A percentile compares a stretch with the other conserved stretches of the same genome.
Conservation (phyloP, 345 rosid genomes). For the Syzygium aromaticum region DNA sequence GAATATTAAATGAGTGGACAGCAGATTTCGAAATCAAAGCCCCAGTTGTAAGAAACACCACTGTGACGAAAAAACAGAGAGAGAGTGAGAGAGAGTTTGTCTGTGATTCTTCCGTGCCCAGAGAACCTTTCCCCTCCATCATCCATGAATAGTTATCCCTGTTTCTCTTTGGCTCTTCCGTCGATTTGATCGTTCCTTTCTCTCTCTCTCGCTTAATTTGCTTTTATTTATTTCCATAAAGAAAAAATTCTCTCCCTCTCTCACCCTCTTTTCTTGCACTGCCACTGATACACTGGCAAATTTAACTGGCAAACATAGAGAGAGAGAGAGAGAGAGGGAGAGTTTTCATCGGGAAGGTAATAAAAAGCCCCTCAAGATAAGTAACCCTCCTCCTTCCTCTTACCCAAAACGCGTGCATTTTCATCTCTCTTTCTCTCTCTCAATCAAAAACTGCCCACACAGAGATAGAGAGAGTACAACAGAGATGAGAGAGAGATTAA, state of each 20-base stretch:
- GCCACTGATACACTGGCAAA: slow-evolving; percentile 25
- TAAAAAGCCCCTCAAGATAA: slow-evolving; percentile 3
- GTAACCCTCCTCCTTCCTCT: not conserved
- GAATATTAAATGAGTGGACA: not conserved
- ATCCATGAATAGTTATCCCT: not conserved
- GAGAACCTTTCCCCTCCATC: not conserved
- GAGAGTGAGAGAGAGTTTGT: not conserved
- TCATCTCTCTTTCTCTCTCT: slow-evolving; percentile 12
- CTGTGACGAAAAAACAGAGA: not conserved
- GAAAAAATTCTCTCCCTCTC: not conserved
- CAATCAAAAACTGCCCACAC: not conserved
- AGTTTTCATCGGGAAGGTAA: slow-evolving; percentile 86
- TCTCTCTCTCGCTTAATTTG: slow-evolving; percentile 2
- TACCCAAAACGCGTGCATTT: slow-evolving; percentile 1
- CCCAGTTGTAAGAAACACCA: not conserved
- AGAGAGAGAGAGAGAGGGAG: slow-evolving; percentile 21
- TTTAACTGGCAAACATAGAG: slow-evolving; percentile 17
- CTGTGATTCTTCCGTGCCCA: slow-evolving; percentile 4
- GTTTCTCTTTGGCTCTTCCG: slow-evolving; percentile 13
- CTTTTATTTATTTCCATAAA: not conserved
- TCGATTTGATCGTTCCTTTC: slow-evolving; percentile 56
- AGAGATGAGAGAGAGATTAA: not conserved
- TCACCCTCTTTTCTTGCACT: not conserved
- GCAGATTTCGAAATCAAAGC: not conserved
- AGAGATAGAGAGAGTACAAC: not conserved